Evolutionary conservation across 108 stramenopile genomes (phyloP).

Genomic region (Conticribra weissflogii): DNA sequence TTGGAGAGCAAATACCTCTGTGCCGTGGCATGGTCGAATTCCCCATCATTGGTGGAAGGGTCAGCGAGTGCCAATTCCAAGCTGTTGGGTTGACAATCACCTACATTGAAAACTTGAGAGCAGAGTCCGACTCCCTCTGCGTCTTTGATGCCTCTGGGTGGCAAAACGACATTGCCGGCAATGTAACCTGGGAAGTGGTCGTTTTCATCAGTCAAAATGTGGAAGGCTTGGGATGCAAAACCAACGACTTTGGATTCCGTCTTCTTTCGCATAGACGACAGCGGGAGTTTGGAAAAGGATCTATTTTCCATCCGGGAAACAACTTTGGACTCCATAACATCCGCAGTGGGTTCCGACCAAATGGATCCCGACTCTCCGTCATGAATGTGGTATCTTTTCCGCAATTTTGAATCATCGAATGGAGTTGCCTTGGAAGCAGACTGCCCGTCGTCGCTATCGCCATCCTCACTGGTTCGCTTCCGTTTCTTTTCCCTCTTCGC

Average conservation of each 20-base stretch:
- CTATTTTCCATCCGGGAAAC: slow-evolving; percentile 61
- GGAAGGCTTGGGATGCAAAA: slow-evolving; percentile 87
- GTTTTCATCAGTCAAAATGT: slow-evolving; percentile 59
- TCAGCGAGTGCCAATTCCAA: slow-evolving; percentile 87
- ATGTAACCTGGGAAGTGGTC: slow-evolving; percentile 85
- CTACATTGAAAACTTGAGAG: slow-evolving; percentile 89
- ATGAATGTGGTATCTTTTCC: slow-evolving; percentile 58
- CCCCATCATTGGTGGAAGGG: slow-evolving; percentile 70
- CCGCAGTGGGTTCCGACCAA: slow-evolving; percentile 70
- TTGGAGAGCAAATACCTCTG: slow-evolving; percentile 87
- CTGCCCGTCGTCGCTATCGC: slow-evolving; percentile 14
- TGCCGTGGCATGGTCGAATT: slow-evolving; percentile 78
- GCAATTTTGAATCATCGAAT: slow-evolving; percentile 63
- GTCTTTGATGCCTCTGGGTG: slow-evolving; percentile 89
- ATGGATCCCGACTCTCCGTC: slow-evolving; percentile 71
- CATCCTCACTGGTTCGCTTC: slow-evolving; percentile 14
- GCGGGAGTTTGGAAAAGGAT: slow-evolving; percentile 61
- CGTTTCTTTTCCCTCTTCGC: slow-evolving; percentile 31
- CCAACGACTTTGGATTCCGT: slow-evolving; percentile 77
- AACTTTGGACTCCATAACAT: slow-evolving; percentile 61
- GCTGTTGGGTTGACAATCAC: slow-evolving; percentile 69
- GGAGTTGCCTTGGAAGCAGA: slow-evolving; percentile 14
- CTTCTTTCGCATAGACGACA: slow-evolving; percentile 54
- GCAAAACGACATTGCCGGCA: slow-evolving; percentile 83
- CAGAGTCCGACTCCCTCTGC: slow-evolving; percentile 87